Evolutionary conservation across 2,329 filamentous ascomycete genomes (phyloP).

Genomic region (Monilinia aucupariae): DNA sequence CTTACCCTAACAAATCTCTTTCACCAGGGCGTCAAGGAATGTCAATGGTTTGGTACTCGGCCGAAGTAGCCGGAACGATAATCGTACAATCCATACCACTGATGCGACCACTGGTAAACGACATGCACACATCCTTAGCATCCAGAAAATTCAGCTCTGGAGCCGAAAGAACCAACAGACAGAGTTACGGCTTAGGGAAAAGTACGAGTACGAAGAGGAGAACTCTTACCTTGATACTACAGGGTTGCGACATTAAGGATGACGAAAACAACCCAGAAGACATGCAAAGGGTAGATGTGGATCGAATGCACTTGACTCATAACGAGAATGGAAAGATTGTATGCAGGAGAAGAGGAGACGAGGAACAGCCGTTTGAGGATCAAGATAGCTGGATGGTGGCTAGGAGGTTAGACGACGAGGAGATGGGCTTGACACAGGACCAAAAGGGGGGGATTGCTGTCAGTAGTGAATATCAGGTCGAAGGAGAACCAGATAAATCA

Average conservation of each 20-base stretch:
- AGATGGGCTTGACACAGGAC: constrained; percentile 6
- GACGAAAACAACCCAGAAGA: constrained; percentile 12
- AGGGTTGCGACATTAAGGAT: background rate
- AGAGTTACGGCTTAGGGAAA: background rate
- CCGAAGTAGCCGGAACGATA: constrained; percentile 49
- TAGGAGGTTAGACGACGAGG: background rate
- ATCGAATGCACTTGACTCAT: constrained; percentile 3
- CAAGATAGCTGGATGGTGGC: background rate
- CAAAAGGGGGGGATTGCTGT: background rate
- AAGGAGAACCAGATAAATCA: background rate
- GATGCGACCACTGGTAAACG: constrained; percentile 43
- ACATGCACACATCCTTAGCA: constrained; percentile 38
- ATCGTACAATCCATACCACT: constrained; percentile 51
- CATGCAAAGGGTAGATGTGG: background rate
- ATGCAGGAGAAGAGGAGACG: background rate
- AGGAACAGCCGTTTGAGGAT: background rate
- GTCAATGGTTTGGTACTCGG: constrained; percentile 44
- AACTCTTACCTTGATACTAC: constrained; percentile 1
- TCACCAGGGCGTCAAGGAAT: constrained; percentile 39
- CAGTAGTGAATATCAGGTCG: background rate
- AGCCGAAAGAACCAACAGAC: background rate
- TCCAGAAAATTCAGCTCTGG: constrained; percentile 22
- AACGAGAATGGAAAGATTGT: constrained; percentile 6
- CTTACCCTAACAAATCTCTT: background rate
- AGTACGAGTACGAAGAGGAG: background rate